These are phyloP conservation scores for Macrocystidia cucumis DNA, from an alignment of 1,284 basidiomycete species.

Conservation along the genomic window DNA sequence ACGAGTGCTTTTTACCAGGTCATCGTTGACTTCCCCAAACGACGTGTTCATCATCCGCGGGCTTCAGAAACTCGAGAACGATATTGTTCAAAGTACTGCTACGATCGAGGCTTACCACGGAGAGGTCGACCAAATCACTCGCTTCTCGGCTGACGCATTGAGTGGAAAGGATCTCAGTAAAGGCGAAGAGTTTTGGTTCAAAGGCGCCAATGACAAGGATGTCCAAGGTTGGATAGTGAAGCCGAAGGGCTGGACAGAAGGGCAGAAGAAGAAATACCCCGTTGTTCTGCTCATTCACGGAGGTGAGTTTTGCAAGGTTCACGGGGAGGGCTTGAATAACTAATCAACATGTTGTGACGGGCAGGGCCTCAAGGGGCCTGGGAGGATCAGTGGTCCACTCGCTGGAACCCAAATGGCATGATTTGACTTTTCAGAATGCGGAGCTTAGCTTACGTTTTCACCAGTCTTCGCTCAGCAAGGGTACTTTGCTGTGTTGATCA, in stretches of 20 bases:
- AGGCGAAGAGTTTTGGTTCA: slow-evolving; percentile 83
- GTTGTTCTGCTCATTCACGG: slow-evolving; percentile 71
- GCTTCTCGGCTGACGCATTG: slow-evolving; percentile 51
- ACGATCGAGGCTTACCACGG: slow-evolving; percentile 21
- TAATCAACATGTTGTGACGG: background rate
- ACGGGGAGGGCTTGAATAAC: slow-evolving; percentile 2
- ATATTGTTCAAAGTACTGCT: slow-evolving; percentile 24
- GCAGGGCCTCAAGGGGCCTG: slow-evolving; percentile 72
- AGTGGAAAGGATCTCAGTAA: slow-evolving; percentile 45
- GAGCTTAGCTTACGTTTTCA: background rate
- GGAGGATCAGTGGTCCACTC: slow-evolving; percentile 77
- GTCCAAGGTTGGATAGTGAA: slow-evolving; percentile 83
- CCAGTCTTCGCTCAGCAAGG: slow-evolving; percentile 76
- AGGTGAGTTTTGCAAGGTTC: slow-evolving; percentile 24
- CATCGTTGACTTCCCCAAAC: slow-evolving; percentile 67
- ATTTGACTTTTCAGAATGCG: background rate
- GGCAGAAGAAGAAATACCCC: slow-evolving; percentile 70
- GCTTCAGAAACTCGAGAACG: slow-evolving; percentile 31
- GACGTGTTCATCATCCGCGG: slow-evolving; percentile 58
- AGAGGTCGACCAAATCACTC: slow-evolving; percentile 45
- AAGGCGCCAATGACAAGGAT: slow-evolving; percentile 60
- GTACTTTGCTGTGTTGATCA: slow-evolving; percentile 79
- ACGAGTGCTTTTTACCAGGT: slow-evolving; percentile 59
- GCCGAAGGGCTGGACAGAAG: slow-evolving; percentile 65
- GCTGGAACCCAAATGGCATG: slow-evolving; percentile 83